Evolutionary conservation across 2,329 filamentous ascomycete genomes (phyloP).

Genomic region (Aspergillus luchuensis): DNA sequence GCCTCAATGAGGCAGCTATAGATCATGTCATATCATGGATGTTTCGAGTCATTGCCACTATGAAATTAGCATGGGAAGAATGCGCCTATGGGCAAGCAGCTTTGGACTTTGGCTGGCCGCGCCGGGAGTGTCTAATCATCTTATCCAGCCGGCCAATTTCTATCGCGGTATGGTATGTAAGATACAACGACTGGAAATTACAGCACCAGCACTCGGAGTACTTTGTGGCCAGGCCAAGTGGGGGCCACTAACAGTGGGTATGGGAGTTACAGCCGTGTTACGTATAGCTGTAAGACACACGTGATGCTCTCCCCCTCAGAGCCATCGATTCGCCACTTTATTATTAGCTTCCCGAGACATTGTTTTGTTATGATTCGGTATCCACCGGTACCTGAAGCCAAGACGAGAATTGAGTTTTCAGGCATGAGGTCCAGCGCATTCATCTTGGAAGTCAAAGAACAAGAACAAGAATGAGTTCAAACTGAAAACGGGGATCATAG

Average conservation of each 20-base stretch:
- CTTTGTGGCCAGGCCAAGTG: constrained; percentile 4
- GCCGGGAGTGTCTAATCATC: not conserved
- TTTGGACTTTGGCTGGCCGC: not conserved
- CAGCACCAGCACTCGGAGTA: constrained; percentile 3
- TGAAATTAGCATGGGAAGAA: not conserved
- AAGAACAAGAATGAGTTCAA: constrained; percentile 1
- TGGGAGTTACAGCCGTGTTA: constrained; percentile 3
- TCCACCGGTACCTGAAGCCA: constrained; percentile 20
- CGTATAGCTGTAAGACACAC: constrained; percentile 6
- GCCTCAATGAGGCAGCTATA: not conserved
- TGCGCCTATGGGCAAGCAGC: constrained; percentile 1
- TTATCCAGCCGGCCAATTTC: constrained; percentile 7
- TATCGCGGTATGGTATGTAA: constrained; percentile 13
- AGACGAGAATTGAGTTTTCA: constrained; percentile 13
- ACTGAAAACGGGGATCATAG: not conserved
- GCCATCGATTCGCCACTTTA: constrained; percentile 19
- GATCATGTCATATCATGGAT: constrained; percentile 7
- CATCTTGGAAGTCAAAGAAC: not conserved
- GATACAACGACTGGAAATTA: constrained; percentile 4
- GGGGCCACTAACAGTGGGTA: not conserved
- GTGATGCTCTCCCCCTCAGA: constrained; percentile 9
- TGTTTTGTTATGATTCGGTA: constrained; percentile 1
- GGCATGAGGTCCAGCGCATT: constrained; percentile 1
- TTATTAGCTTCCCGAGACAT: constrained; percentile 15
- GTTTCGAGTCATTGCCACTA: constrained; percentile 8